These are phyloP conservation scores for Alopecurus myosuroides DNA, from an alignment of 176 grass and related monocot genomes.

Conservation along the genomic window DNA sequence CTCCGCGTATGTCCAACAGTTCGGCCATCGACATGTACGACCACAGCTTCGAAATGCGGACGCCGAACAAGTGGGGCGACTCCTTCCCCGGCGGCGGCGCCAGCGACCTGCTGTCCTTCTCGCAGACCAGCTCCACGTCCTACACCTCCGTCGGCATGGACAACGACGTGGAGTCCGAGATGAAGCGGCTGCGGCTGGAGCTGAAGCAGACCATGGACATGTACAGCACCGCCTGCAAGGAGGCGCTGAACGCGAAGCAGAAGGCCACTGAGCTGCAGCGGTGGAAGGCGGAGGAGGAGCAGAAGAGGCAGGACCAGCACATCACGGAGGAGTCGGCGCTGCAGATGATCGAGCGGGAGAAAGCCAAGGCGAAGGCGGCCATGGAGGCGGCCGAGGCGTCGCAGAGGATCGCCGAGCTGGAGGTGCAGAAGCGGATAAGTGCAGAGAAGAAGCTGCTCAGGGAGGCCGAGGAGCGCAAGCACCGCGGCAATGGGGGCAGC, in stretches of 20 bases:
- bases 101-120: slow-evolving; percentile 28
- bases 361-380: slow-evolving; percentile 46
- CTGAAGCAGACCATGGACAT: slow-evolving; percentile 98
- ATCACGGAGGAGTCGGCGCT: slow-evolving; percentile 58
- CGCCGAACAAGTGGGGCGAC: slow-evolving; percentile 53
- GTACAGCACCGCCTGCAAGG: slow-evolving; percentile 96
- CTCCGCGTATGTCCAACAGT: slow-evolving; percentile 50
- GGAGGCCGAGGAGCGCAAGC: slow-evolving; percentile 63
- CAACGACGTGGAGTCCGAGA: slow-evolving; percentile 91
- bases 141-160: slow-evolving; percentile 65
- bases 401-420: slow-evolving; percentile 66
- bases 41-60: slow-evolving; percentile 81
- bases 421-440: slow-evolving; percentile 65
- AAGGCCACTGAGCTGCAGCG: slow-evolving; percentile 77
- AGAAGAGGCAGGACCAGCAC: slow-evolving; percentile 37
- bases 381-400: slow-evolving; percentile 63
- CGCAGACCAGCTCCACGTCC: slow-evolving; percentile 67
- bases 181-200: slow-evolving; percentile 76
- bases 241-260: slow-evolving; percentile 74
- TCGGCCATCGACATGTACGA: slow-evolving; percentile 54
- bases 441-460: slow-evolving; percentile 68
- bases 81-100: slow-evolving; percentile 45
- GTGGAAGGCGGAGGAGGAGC: slow-evolving; percentile 69
- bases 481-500: background rate
- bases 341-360: slow-evolving; percentile 71